These are phyloP conservation scores for Gracilaria caudata DNA, from an alignment of 23 red algal genomes.

Conservation along the genomic window DNA sequence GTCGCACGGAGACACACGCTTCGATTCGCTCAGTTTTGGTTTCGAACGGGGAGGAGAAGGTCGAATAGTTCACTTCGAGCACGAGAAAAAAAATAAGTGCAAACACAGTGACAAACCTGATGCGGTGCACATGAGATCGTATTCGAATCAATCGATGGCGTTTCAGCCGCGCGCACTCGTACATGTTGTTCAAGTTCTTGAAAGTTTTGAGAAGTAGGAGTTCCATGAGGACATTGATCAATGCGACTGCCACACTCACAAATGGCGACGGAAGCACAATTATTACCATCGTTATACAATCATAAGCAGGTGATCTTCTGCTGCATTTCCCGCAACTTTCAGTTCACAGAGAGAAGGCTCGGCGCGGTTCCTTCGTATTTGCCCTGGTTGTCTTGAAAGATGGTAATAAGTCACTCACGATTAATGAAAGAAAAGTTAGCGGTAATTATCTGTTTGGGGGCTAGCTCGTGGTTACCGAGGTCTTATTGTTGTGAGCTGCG, in stretches of 20 bases:
- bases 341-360: too few species aligned
- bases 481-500: neutral
- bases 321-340: too few species aligned
- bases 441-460: too few species aligned
- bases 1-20: neutral
- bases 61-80: neutral
- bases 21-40: neutral
- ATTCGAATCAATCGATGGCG: neutral
- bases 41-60: neutral
- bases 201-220: neutral
- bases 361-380: too few species aligned
- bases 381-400: too few species aligned
- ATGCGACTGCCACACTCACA: neutral
- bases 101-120: neutral
- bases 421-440: too few species aligned
- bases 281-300: constrained; percentile 3
- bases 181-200: neutral
- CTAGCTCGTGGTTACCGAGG: too few species aligned
- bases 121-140: neutral
- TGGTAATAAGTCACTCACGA: too few species aligned
- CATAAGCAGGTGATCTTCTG: too few species aligned
- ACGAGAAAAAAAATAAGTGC: neutral
- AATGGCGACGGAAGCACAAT: neutral
- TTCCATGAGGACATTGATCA: neutral
- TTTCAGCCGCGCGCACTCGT: neutral